Conservation (phyloP, 768 basidiomycete genomes). For the Suillus subalutaceus region DNA sequence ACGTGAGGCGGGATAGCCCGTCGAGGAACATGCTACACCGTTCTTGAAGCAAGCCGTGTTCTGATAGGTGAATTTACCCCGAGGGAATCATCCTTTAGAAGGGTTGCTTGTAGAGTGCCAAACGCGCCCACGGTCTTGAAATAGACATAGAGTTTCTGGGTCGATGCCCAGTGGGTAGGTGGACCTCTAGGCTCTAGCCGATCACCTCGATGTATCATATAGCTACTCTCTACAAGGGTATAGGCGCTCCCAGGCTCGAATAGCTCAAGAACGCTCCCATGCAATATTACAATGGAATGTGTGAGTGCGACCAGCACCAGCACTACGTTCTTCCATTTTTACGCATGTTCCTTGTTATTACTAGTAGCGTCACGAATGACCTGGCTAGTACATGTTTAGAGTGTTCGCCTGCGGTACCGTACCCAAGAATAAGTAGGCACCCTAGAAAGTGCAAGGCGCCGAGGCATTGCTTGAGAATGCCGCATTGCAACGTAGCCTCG, state of each 20-base stretch:
- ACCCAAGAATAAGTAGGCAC: conserved; percentile 16
- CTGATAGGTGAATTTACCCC: neutral
- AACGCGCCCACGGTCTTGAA: conserved; percentile 4
- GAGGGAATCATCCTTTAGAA: conserved; percentile 1
- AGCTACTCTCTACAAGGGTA: conserved; percentile 9
- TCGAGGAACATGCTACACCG: neutral
- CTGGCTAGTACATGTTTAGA: conserved; percentile 18
- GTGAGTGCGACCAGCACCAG: conserved; percentile 23
- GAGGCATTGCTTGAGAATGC: conserved; percentile 5
- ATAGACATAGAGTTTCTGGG: conserved; percentile 3
- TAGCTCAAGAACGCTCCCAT: conserved; percentile 23
- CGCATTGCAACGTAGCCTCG: neutral
- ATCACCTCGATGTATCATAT: conserved; percentile 14
- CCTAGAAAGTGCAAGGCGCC: conserved; percentile 7
- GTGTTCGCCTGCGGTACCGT: conserved; percentile 20
- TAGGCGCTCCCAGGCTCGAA: conserved; percentile 22
- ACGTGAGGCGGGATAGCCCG: neutral
- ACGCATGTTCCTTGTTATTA: conserved; percentile 2
- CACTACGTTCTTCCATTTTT: conserved; percentile 1
- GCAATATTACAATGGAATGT: conserved; percentile 16
- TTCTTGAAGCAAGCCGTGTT: neutral
- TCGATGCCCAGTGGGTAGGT: neutral
- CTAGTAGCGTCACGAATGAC: neutral
- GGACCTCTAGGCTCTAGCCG: neutral
- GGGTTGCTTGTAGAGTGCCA: neutral